These are phyloP conservation scores for Chytridiales sp. DNA, from an alignment of 371 early-diverging fungal species.

Conservation along the genomic window DNA sequence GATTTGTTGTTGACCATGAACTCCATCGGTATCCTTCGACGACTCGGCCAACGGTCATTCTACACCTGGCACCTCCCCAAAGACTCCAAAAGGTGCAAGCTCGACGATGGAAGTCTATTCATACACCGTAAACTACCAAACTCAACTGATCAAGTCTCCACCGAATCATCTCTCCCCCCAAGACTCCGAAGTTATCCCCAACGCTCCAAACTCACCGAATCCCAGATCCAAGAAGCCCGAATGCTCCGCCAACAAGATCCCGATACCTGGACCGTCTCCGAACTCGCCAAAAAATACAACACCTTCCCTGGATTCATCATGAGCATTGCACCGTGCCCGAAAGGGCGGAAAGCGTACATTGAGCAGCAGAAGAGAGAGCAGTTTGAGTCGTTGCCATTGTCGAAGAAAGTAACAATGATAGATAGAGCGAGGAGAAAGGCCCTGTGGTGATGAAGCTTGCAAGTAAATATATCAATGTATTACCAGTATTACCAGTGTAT, in stretches of 20 bases:
- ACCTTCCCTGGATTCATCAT: slow-evolving; percentile 37
- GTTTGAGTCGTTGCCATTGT: slow-evolving; percentile 34
- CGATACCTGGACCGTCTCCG: slow-evolving; percentile 45
- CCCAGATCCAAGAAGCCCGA: slow-evolving; percentile 33
- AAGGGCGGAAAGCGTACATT: slow-evolving; percentile 29
- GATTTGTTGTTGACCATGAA: not conserved
- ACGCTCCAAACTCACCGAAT: slow-evolving; percentile 23
- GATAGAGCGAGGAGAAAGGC: slow-evolving; percentile 45
- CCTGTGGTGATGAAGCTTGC: slow-evolving; percentile 44
- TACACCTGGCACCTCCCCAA: slow-evolving; percentile 43
- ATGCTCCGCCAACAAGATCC: slow-evolving; percentile 38
- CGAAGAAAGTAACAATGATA: slow-evolving; percentile 39
- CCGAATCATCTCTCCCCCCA: slow-evolving; percentile 28
- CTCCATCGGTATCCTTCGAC: not conserved
- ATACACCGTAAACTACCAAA: slow-evolving; percentile 22
- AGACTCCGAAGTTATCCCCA: slow-evolving; percentile 30
- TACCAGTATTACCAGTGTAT: too few species aligned
- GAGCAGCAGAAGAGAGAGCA: slow-evolving; percentile 20
- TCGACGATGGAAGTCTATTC: slow-evolving; percentile 46
- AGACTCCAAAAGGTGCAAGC: slow-evolving; percentile 35
- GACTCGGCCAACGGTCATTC: slow-evolving; percentile 29
- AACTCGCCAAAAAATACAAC: slow-evolving; percentile 40
- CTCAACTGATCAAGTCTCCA: not conserved
- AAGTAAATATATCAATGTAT: too few species aligned
- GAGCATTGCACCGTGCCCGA: slow-evolving; percentile 25